Conservation (phyloP, 2,329 filamentous ascomycete genomes). For the Trichoderma koningiopsis region DNA sequence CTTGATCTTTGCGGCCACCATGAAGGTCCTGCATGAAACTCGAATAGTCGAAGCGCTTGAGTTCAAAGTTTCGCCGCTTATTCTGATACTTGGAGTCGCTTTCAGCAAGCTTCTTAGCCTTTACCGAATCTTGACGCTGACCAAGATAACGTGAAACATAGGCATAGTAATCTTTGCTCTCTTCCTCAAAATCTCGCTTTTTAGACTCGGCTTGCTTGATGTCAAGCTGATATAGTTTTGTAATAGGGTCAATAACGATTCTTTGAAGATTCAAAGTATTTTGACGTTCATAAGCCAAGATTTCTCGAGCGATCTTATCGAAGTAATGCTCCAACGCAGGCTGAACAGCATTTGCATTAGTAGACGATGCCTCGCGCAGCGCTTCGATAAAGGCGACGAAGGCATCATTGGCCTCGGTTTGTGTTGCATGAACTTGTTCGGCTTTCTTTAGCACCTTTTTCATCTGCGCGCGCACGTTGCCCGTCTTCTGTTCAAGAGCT, state of each 20-base stretch:
- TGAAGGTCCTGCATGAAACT: slow-evolving; percentile 99
- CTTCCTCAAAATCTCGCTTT: slow-evolving; percentile 97
- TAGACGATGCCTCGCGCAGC: slow-evolving; percentile 81
- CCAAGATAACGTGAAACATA: slow-evolving; percentile 96
- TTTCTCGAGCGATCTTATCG: slow-evolving; percentile 92
- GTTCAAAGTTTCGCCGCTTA: slow-evolving; percentile 91
- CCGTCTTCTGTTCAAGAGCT: slow-evolving; percentile 92
- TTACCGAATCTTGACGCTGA: slow-evolving; percentile 90
- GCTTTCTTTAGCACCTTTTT: slow-evolving; percentile 94
- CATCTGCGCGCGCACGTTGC: slow-evolving; percentile 90
- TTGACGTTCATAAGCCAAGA: slow-evolving; percentile 80
- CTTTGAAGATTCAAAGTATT: slow-evolving; percentile 85
- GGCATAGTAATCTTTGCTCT: slow-evolving; percentile 97
- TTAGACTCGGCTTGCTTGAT: slow-evolving; percentile 98
- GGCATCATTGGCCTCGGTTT: slow-evolving; percentile 82
- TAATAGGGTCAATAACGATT: slow-evolving; percentile 91
- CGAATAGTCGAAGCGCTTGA: slow-evolving; percentile 98
- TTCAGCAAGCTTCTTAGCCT: slow-evolving; percentile 93
- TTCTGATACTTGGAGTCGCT: slow-evolving; percentile 95
- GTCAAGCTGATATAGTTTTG: slow-evolving; percentile 88
- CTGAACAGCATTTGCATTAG: slow-evolving; percentile 95
- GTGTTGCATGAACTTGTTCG: slow-evolving; percentile 81
- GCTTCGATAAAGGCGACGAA: slow-evolving; percentile 82
- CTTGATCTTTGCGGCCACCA: slow-evolving; percentile 96
- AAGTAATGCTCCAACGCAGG: slow-evolving; percentile 98